Evolutionary conservation across 2,329 filamentous ascomycete genomes (phyloP).

Genomic region (Dryadomyces quercivorus): DNA sequence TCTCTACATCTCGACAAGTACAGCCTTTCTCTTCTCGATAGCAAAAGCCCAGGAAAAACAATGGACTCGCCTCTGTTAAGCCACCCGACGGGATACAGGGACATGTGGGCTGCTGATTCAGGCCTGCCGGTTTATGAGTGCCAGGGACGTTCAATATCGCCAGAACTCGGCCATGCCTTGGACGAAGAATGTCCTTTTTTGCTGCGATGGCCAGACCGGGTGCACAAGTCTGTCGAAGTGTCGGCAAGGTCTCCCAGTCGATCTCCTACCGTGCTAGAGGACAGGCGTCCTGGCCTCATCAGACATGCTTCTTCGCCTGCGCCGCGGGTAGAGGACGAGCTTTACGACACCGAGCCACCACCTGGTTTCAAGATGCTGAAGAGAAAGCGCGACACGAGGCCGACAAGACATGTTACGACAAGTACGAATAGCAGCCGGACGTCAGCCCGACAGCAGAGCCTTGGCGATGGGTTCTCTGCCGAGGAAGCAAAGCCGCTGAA

Average conservation of each 20-base stretch:
- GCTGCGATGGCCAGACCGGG: not conserved
- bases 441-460: not conserved
- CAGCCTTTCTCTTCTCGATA: no score
- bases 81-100: no score
- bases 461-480: constrained; percentile 11
- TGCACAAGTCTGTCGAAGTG: not conserved
- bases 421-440: not conserved
- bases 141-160: not conserved
- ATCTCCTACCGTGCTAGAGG: no score
- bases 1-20: no score
- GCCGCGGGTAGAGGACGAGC: not conserved
- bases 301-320: not conserved
- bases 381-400: not conserved
- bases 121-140: no score
- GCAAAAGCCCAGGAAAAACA: no score
- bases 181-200: not conserved
- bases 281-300: no score
- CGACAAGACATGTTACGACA: not conserved
- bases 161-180: not conserved
- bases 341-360: constrained; percentile 2
- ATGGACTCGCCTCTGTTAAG: no score
- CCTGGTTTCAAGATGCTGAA: constrained; percentile 11
- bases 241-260: not conserved
- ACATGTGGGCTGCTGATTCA: no score
- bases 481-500: constrained; percentile 7